A percentile compares a stretch with the other conserved stretches of the same genome.
Conservation (phyloP, 148 eudicot genomes). For the Fallopia convolvulus region DNA sequence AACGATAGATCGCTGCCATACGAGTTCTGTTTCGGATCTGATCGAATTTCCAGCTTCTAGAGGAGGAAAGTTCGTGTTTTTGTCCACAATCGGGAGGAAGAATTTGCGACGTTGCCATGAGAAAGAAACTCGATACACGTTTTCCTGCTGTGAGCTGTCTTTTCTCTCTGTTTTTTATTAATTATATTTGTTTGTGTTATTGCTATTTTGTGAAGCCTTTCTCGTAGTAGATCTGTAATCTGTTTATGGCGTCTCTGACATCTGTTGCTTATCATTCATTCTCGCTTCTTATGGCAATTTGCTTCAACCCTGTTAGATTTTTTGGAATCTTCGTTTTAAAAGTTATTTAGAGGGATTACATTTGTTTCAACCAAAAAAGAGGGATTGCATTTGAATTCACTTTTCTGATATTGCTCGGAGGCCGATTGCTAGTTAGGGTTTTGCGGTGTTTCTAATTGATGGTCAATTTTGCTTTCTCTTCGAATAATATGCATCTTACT, state of each 20-base stretch:
- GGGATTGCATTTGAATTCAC: background rate
- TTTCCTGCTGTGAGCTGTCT: conserved; percentile 33
- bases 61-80: background rate
- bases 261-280: background rate
- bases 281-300: conserved; percentile 3
- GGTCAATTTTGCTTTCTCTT: background rate
- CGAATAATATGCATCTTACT: background rate
- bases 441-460: background rate
- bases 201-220: background rate
- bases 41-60: background rate
- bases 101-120: conserved; percentile 20
- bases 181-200: background rate
- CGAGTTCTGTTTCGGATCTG: background rate
- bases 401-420: background rate
- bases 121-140: conserved; percentile 39
- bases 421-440: background rate
- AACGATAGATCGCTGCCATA: background rate
- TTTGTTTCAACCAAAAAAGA: background rate
- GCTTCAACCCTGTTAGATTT: background rate
- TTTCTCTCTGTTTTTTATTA: background rate
- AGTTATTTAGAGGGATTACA: background rate
- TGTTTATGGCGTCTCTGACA: conserved; percentile 8
- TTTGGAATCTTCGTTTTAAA: background rate
- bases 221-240: conserved; percentile 10
- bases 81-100: conserved; percentile 1